phyloP scores from a whole-genome alignment of 2,329 filamentous ascomycete species.

The Fonsecaea pugnacius region DNA sequence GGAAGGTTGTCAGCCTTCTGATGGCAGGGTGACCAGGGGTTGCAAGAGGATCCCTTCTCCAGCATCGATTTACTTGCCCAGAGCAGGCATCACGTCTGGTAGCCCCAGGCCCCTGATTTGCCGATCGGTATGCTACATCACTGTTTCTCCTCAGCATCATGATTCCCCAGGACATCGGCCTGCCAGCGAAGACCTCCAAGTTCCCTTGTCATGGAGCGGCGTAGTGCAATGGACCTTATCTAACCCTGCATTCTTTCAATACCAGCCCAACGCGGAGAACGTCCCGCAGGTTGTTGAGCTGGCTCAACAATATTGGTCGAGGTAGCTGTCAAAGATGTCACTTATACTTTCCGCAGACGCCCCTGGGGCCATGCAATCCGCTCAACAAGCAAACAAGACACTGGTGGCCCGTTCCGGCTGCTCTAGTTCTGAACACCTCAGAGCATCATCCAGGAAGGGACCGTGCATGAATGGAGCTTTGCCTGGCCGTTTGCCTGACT shows the following conservation, averaged over 20 bases:
- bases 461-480: conserved; percentile 2
- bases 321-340: conserved; percentile 9
- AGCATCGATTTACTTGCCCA: conserved; percentile 1
- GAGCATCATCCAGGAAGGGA: neutral
- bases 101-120: neutral
- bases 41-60: neutral
- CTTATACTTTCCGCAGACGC: neutral
- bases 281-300: conserved; percentile 23
- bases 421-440: neutral
- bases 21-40: conserved; percentile 5
- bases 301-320: conserved; percentile 25
- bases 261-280: conserved; percentile 7
- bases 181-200: conserved; percentile 1
- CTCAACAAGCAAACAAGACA: neutral
- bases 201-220: neutral
- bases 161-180: conserved; percentile 7
- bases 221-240: conserved; percentile 8
- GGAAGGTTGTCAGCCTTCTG: conserved; percentile 13
- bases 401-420: neutral
- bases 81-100: neutral
- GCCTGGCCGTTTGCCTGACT: neutral
- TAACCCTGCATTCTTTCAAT: neutral
- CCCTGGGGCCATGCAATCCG: neutral
- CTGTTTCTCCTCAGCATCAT: neutral
- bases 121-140: conserved; percentile 6